Evolutionary conservation across 73 alveolate species (phyloP).

Genomic region (Uronychia setigera): DNA sequence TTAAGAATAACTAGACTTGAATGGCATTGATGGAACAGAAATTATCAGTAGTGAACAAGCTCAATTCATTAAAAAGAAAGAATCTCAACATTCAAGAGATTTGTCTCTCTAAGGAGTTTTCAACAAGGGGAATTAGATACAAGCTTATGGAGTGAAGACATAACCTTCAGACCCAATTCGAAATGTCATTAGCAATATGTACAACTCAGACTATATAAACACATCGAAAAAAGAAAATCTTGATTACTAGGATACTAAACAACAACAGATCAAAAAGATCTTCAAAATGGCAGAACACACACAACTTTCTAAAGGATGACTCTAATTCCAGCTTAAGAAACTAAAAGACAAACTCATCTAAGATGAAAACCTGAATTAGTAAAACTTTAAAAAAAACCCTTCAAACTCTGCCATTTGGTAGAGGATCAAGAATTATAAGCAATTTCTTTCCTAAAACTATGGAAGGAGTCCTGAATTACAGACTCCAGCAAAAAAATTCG

Average conservation of each 20-base stretch:
- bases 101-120: not conserved
- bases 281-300: not conserved
- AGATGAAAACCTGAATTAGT: not conserved
- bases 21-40: not conserved
- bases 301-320: not conserved
- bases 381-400: not conserved
- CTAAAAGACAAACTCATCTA: not conserved
- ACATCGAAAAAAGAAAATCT: not conserved
- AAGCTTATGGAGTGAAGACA: not conserved
- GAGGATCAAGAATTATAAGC: not conserved
- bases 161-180: not conserved
- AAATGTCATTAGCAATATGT: not conserved
- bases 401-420: not conserved
- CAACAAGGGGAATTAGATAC: too few species aligned
- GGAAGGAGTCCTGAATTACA: too few species aligned
- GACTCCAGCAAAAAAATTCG: too few species aligned
- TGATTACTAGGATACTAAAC: not conserved
- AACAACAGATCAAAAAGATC: not conserved
- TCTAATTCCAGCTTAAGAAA: not conserved
- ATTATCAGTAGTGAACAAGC: not conserved
- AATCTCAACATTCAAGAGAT: not conserved
- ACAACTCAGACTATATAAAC: not conserved
- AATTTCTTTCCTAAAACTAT: not conserved
- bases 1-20: not conserved
- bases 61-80: not conserved